Evolutionary conservation across 495 filamentous ascomycete genomes (phyloP).

Genomic region (Hyaloscypha finlandica): DNA sequence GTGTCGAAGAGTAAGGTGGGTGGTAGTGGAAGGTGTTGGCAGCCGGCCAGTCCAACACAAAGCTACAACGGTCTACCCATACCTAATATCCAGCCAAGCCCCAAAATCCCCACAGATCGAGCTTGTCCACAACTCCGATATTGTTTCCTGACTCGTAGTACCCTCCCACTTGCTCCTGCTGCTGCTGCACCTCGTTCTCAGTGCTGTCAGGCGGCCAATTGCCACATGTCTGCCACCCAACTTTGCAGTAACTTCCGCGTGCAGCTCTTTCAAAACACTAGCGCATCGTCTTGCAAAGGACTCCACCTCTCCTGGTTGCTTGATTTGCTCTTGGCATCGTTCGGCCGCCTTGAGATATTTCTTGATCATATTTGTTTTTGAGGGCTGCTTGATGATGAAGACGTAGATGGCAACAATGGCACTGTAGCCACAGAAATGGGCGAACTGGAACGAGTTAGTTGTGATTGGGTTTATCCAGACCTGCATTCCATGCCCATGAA

Average conservation of each 20-base stretch:
- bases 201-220: background rate
- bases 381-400: conserved; percentile 51
- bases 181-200: background rate
- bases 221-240: background rate
- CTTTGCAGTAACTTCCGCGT: conserved; percentile 37
- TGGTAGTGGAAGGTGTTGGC: no score
- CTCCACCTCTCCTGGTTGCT: conserved; percentile 30
- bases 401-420: conserved; percentile 58
- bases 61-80: no score
- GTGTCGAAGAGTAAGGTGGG: no score
- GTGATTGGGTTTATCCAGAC: background rate
- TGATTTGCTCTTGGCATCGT: conserved; percentile 35
- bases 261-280: conserved; percentile 46
- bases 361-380: conserved; percentile 20
- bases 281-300: conserved; percentile 38
- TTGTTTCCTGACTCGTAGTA: background rate
- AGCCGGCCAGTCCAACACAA: no score
- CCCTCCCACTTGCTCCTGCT: background rate
- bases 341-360: conserved; percentile 34
- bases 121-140: background rate
- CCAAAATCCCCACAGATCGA: background rate
- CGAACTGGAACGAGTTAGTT: conserved; percentile 39
- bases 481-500: conserved; percentile 10
- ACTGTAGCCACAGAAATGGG: conserved; percentile 55
- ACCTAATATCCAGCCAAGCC: background rate